Conservation (phyloP, 768 basidiomycete species). For the Suillus placidus region DNA sequence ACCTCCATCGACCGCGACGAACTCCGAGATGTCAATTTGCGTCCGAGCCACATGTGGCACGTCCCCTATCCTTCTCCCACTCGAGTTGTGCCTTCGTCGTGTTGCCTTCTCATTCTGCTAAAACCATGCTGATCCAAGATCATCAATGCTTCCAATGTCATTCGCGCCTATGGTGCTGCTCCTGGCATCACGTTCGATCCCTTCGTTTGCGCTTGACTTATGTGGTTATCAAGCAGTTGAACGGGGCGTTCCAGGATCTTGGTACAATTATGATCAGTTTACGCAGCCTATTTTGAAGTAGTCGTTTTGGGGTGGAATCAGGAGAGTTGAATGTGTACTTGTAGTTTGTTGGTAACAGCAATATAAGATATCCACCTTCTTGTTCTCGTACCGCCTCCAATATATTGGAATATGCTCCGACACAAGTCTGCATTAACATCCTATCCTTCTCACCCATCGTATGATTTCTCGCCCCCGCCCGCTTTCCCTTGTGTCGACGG, state of each 20-base stretch:
- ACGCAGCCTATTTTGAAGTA: slow-evolving; percentile 52
- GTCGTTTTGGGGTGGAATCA: slow-evolving; percentile 17
- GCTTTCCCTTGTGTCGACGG: too few species aligned
- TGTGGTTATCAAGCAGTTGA: slow-evolving; percentile 77
- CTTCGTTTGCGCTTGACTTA: slow-evolving; percentile 73
- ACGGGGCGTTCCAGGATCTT: slow-evolving; percentile 56
- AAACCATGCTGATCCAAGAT: slow-evolving; percentile 47
- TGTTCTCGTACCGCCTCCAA: not conserved
- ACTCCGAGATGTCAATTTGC: too few species aligned
- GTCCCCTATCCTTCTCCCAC: slow-evolving; percentile 20
- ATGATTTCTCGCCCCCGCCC: too few species aligned
- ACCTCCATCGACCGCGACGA: too few species aligned
- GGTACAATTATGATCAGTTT: slow-evolving; percentile 28
- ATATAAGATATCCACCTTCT: not conserved
- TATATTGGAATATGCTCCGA: not conserved
- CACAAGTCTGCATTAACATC: too few species aligned
- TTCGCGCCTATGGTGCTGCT: slow-evolving; percentile 33
- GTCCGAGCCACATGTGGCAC: slow-evolving; percentile 70
- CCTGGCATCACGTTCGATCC: slow-evolving; percentile 81
- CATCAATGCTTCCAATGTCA: slow-evolving; percentile 53
- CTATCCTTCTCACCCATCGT: too few species aligned
- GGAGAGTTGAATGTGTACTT: too few species aligned
- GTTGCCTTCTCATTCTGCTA: slow-evolving; percentile 27
- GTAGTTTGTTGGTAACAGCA: not conserved
- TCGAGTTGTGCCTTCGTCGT: not conserved